These are phyloP conservation scores for Leccinum subatratum DNA, from an alignment of 1,284 basidiomycete species.

Conservation along the genomic window DNA sequence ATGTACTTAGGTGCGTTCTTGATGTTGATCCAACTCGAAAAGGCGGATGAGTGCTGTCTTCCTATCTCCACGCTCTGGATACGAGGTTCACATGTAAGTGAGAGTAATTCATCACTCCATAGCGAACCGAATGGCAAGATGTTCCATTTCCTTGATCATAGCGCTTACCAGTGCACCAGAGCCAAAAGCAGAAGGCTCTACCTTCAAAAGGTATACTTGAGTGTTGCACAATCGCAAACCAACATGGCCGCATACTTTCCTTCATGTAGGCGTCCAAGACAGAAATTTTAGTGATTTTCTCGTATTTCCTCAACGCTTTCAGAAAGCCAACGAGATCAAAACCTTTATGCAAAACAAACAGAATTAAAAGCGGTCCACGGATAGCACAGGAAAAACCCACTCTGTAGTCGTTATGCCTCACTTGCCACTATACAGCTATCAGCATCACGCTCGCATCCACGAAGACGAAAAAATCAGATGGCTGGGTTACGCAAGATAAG, in stretches of 20 bases:
- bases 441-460: conserved; percentile 11
- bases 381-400: conserved; percentile 39
- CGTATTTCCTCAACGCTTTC: conserved; percentile 92
- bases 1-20: conserved; percentile 70
- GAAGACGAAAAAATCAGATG: background rate
- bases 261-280: conserved; percentile 69
- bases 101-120: too few relatives aligned
- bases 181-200: conserved; percentile 59
- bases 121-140: conserved; percentile 65
- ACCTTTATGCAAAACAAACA: conserved; percentile 47
- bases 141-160: conserved; percentile 73
- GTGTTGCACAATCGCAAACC: background rate
- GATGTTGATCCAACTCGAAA: conserved; percentile 54
- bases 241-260: conserved; percentile 47
- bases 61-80: conserved; percentile 73
- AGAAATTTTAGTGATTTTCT: conserved; percentile 74
- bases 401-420: too few relatives aligned
- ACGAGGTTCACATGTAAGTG: background rate
- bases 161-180: conserved; percentile 57
- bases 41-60: conserved; percentile 75
- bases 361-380: background rate
- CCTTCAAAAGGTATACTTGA: conserved; percentile 34
- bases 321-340: conserved; percentile 87
- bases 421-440: conserved; percentile 43
- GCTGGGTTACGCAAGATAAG: background rate